These are phyloP conservation scores for Hypoxylon fuscum DNA, from an alignment of 495 filamentous ascomycete species.

Conservation along the genomic window DNA sequence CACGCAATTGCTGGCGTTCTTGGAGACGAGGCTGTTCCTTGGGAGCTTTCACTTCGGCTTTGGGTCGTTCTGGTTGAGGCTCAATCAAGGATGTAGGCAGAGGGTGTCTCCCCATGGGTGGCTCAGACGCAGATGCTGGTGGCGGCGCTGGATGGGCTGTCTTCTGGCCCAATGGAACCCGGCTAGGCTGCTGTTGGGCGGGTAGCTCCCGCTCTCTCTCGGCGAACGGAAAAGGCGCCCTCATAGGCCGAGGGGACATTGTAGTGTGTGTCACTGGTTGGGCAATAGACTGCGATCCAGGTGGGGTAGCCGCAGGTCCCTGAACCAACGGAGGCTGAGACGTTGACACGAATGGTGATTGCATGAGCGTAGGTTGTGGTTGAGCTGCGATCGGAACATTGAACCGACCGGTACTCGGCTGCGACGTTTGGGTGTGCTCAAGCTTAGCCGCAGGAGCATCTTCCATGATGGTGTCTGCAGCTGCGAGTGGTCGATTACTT, in stretches of 20 bases:
- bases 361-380: constrained; percentile 39
- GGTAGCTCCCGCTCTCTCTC: constrained; percentile 43
- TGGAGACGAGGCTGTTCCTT: constrained; percentile 41
- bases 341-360: constrained; percentile 35
- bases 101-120: constrained; percentile 39
- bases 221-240: constrained; percentile 45
- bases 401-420: constrained; percentile 49
- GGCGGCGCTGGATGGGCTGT: constrained; percentile 30
- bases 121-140: constrained; percentile 36
- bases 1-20: constrained; percentile 46
- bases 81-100: constrained; percentile 41
- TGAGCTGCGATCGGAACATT: constrained; percentile 53
- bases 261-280: constrained; percentile 44
- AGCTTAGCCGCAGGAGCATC: constrained; percentile 58
- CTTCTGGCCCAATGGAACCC: constrained; percentile 40
- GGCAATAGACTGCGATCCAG: constrained; percentile 38
- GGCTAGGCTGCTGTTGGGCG: constrained; percentile 33
- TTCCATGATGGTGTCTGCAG: constrained; percentile 67
- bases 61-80: constrained; percentile 41
- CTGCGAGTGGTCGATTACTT: constrained; percentile 62
- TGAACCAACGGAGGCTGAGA: constrained; percentile 34
- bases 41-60: constrained; percentile 34
- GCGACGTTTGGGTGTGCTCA: constrained; percentile 44
- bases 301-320: constrained; percentile 36
- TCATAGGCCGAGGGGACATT: constrained; percentile 54